Evolutionary conservation across 768 basidiomycete species (phyloP).

Genomic region (Hypholoma fasciculare): DNA sequence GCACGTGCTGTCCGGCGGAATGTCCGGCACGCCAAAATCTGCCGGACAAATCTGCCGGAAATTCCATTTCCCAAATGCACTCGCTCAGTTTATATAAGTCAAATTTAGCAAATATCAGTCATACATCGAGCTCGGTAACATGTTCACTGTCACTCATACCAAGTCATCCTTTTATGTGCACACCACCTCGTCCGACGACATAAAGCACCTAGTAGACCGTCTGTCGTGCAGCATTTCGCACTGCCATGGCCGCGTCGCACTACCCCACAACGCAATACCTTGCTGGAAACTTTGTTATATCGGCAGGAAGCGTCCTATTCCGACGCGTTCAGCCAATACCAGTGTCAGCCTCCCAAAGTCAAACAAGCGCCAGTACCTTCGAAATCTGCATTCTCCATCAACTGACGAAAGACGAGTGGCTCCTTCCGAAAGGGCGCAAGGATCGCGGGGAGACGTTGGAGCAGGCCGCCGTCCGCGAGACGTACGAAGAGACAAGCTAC

Average conservation of each 20-base stretch:
- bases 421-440: slow-evolving; percentile 66
- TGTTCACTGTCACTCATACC: too few relatives aligned
- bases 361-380: slow-evolving; percentile 14
- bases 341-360: not conserved
- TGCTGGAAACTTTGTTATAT: slow-evolving; percentile 36
- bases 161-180: too few relatives aligned
- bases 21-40: too few relatives aligned
- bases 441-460: slow-evolving; percentile 55
- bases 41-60: too few relatives aligned
- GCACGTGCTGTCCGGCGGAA: too few relatives aligned
- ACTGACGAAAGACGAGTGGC: slow-evolving; percentile 55
- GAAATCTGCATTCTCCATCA: slow-evolving; percentile 42
- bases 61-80: too few relatives aligned
- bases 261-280: slow-evolving; percentile 25
- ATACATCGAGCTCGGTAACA: too few relatives aligned
- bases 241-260: slow-evolving; percentile 18
- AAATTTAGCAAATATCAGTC: too few relatives aligned
- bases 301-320: slow-evolving; percentile 43
- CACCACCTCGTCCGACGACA: too few relatives aligned
- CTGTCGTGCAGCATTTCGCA: not conserved
- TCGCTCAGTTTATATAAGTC: too few relatives aligned
- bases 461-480: slow-evolving; percentile 56
- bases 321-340: slow-evolving; percentile 8
- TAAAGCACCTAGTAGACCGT: too few relatives aligned
- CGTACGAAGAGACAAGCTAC: slow-evolving; percentile 44